Evolutionary conservation across 2,329 filamentous ascomycete species (phyloP).

Genomic region (Pseudogymnoascus sp.): DNA sequence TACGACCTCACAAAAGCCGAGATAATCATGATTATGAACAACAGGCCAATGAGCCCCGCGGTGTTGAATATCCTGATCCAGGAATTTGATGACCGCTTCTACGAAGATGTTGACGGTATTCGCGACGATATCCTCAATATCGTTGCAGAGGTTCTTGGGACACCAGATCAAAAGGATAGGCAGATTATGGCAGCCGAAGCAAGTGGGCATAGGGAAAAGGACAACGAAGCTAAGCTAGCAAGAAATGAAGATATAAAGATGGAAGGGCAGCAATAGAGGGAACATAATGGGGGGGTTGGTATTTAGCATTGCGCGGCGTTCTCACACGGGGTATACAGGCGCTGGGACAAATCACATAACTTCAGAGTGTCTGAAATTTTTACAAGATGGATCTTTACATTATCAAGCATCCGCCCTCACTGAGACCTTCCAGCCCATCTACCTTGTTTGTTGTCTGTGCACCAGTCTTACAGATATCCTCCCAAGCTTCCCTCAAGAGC

Average conservation of each 20-base stretch:
- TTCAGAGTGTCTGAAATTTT: neutral
- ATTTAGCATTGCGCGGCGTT: conserved; percentile 7
- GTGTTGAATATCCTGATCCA: conserved; percentile 57
- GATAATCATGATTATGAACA: conserved; percentile 59
- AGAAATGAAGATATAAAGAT: conserved; percentile 14
- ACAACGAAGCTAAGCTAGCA: conserved; percentile 13
- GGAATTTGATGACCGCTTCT: conserved; percentile 54
- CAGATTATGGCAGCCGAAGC: conserved; percentile 23
- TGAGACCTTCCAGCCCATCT: conserved; percentile 35
- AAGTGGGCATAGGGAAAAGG: conserved; percentile 12
- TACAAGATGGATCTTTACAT: conserved; percentile 31
- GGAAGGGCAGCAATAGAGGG: neutral
- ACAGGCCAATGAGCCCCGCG: conserved; percentile 48
- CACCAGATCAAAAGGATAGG: conserved; percentile 22
- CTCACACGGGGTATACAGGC: neutral
- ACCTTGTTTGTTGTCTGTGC: conserved; percentile 37
- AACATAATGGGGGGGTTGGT: neutral
- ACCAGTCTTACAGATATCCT: conserved; percentile 52
- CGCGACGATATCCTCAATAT: conserved; percentile 49
- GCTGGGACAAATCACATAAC: neutral
- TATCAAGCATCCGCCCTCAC: conserved; percentile 44
- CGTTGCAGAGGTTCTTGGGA: conserved; percentile 49
- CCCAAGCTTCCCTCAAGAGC: conserved; percentile 47
- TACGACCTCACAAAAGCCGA: conserved; percentile 60
- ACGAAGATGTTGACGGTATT: conserved; percentile 37